These are phyloP conservation scores for Thozetella sp. DNA, from an alignment of 495 filamentous ascomycete genomes.

Conservation along the genomic window DNA sequence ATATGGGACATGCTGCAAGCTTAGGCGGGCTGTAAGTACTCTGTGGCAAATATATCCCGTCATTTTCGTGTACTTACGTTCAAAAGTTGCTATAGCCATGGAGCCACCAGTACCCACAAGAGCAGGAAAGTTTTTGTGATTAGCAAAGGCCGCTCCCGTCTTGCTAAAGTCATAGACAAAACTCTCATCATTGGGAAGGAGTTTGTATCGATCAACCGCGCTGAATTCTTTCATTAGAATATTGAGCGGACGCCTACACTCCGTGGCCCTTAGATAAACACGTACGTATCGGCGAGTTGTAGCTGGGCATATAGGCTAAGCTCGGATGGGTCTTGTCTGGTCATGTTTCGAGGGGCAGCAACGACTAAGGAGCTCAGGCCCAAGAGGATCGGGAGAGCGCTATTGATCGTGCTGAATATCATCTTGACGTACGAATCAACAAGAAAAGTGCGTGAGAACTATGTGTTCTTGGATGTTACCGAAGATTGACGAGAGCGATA, in stretches of 20 bases:
- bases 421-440: too few relatives aligned
- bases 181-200: conserved; percentile 25
- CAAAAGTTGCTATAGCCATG: conserved; percentile 29
- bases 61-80: background rate
- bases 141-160: conserved; percentile 21
- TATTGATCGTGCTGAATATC: background rate
- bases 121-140: conserved; percentile 42
- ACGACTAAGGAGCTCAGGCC: background rate
- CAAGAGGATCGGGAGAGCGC: background rate
- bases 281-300: background rate
- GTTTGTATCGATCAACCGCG: conserved; percentile 25
- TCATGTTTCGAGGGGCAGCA: background rate
- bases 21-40: conserved; percentile 21
- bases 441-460: too few relatives aligned
- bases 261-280: background rate
- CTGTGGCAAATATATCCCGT: background rate
- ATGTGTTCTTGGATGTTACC: too few relatives aligned
- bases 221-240: conserved; percentile 1
- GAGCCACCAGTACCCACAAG: conserved; percentile 37
- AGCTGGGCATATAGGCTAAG: background rate
- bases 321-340: background rate
- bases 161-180: conserved; percentile 28
- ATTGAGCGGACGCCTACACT: background rate
- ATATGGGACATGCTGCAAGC: conserved; percentile 49
- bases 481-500: too few relatives aligned